Evolutionary conservation across 78 protist genomes (phyloP).

Genomic region (Dictyostelium brefeldianum): DNA sequence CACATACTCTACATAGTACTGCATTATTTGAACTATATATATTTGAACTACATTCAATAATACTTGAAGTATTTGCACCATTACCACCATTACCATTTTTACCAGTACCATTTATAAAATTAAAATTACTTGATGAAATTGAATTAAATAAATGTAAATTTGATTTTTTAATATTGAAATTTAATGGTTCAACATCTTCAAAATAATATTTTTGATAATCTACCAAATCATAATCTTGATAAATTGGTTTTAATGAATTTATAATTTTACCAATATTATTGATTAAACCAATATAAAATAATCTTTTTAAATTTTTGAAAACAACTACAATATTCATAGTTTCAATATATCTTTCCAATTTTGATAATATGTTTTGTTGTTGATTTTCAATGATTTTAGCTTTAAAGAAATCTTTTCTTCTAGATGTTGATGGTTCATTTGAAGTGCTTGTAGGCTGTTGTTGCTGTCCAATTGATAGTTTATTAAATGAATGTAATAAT

Average conservation of each 20-base stretch:
- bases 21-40: not conserved
- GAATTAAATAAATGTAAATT: not conserved
- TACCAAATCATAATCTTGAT: not conserved
- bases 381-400: conserved; percentile 1
- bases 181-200: not conserved
- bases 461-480: not conserved
- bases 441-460: not conserved
- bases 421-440: not conserved
- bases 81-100: too few relatives aligned
- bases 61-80: too few relatives aligned
- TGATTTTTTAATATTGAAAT: not conserved
- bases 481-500: not conserved
- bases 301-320: conserved; percentile 2
- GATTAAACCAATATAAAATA: not conserved
- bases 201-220: not conserved
- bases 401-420: not conserved
- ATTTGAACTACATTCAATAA: not conserved
- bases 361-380: not conserved
- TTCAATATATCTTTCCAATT: not conserved
- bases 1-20: not conserved
- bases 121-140: not conserved
- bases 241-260: not conserved
- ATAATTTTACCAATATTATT: not conserved
- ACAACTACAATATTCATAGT: not conserved
- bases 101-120: too few relatives aligned